Evolutionary conservation across 2,329 filamentous ascomycete genomes (phyloP), one percentile per base, ranked within the genome.

Genomic region (Paracamarosporium sp.): DNA sequence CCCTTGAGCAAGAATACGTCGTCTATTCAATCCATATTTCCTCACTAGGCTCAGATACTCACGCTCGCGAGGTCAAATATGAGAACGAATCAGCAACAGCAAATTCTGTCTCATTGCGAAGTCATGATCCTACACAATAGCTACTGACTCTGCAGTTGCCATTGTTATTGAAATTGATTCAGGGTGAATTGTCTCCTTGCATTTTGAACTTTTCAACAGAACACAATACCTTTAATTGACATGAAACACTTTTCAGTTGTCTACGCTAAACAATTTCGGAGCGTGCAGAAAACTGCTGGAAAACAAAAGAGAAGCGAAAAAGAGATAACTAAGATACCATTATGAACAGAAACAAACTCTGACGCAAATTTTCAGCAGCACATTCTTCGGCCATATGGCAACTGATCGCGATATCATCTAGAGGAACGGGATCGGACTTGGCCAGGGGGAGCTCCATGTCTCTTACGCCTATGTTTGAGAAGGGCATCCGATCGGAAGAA

Each of bases 401-500:
- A 30, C 8, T 4, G 15, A 28, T 38, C n/a, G 1, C 11, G 11
- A 40, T 2, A 3, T 40, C 13, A 22, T n/a, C 44, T 11, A 6
- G 28, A 38, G 15, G n/a, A 17, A 9, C 47, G 33, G 33, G 24
- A 9, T 20, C 25, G 35, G 27, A 15, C 12, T 27, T 12, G 35
- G 15, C 24, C 48, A 12, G 36, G 35, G 28, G 48, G 36, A 4
- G 36, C 48, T 5, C 35, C 35, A 31, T 51, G 48, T 27, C 17
- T 57, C 47, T 50, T 57, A 15, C 55, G 43, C n/a, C 31, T 45
- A 20, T 57, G 55, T n/a, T 50, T 57, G 8, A 53, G 27, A 22
- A 64, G 51, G 24, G 55, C 70, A 53, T 74, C 71, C 1, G 69
- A 71, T 12, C 70, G 61, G 25, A 59, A 56, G 44, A 71, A 74